A percentile compares a stretch with the other conserved stretches of the same genome.
These are phyloP conservation scores for Microdochium trichocladiopsis DNA, from an alignment of 2,329 filamentous ascomycete species.

Conservation along the genomic window DNA sequence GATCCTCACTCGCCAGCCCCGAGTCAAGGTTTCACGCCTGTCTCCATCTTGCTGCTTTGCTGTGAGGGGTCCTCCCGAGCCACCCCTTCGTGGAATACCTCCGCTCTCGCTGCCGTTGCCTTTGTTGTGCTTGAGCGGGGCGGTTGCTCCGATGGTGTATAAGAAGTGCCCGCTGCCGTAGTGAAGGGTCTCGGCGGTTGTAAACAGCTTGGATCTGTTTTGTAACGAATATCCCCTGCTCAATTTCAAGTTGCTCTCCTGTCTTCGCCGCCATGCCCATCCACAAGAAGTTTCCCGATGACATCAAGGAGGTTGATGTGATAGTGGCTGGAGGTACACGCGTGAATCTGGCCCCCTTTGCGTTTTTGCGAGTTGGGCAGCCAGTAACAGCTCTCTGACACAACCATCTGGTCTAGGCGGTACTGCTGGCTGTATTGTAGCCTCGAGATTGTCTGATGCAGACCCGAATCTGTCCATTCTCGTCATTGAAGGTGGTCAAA, in stretches of 20 bases:
- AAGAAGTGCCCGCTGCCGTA: not conserved
- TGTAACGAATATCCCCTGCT: not conserved
- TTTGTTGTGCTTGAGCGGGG: not conserved
- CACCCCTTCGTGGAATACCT: not conserved
- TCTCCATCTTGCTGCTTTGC: not conserved
- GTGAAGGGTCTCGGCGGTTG: not conserved
- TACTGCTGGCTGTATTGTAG: constrained; percentile 39
- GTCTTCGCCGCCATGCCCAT: constrained; percentile 9
- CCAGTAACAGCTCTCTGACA: not conserved
- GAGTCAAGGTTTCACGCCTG: not conserved
- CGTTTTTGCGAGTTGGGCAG: not conserved
- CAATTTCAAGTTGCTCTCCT: not conserved
- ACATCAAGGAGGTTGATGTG: constrained; percentile 37
- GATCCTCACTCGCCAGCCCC: not conserved
- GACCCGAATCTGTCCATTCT: constrained; percentile 41
- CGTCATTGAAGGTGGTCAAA: constrained; percentile 44
- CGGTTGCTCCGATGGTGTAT: not conserved
- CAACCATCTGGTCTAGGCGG: constrained; percentile 24
- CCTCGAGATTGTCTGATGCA: constrained; percentile 40
- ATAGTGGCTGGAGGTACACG: constrained; percentile 39
- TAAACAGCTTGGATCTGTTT: not conserved
- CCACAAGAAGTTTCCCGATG: constrained; percentile 12
- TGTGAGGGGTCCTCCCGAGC: not conserved
- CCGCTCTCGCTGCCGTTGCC: not conserved
- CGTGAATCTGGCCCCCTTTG: not conserved